Evolutionary conservation across 352 stramenopile species (phyloP).

Genomic region (Pilasporangium apinafurcum): DNA sequence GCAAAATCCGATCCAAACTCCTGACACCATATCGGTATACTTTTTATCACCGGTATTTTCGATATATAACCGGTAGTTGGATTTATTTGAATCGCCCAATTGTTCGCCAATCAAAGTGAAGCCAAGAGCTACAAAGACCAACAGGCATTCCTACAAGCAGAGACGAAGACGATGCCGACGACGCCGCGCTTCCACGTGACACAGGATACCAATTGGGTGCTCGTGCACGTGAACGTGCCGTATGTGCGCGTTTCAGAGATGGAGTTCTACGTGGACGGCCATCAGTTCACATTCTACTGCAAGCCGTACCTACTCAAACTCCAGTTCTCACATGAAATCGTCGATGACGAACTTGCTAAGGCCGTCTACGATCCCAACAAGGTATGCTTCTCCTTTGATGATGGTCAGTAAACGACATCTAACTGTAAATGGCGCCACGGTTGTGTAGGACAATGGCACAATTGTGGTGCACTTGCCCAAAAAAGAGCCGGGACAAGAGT

Average conservation of each 20-base stretch:
- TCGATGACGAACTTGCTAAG: conserved; percentile 88
- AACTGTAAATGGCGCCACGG: no score
- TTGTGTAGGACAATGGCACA: conserved; percentile 83
- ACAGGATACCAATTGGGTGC: conserved; percentile 78
- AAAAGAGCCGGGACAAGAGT: conserved; percentile 78
- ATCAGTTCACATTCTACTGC: conserved; percentile 93
- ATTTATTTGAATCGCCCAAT: not conserved
- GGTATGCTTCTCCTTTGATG: no score
- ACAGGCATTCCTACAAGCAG: no score
- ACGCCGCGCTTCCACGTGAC: conserved; percentile 80
- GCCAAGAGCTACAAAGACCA: not conserved
- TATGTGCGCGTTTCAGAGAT: conserved; percentile 90
- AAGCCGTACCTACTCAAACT: conserved; percentile 98
- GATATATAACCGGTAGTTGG: not conserved
- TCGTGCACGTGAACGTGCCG: conserved; percentile 85
- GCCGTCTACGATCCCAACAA: conserved; percentile 89
- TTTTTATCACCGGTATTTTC: not conserved
- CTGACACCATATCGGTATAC: not conserved
- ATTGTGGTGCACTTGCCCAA: conserved; percentile 91
- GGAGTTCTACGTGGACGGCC: conserved; percentile 88
- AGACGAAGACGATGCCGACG: conserved; percentile 53
- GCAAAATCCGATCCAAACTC: conserved; percentile 14
- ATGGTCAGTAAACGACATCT: no score
- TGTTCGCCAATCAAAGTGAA: conserved; percentile 2
- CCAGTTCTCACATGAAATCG: conserved; percentile 84